These are phyloP conservation scores for Sporopachydermia cereana DNA, from an alignment of 1,139 yeast species.

Conservation along the genomic window DNA sequence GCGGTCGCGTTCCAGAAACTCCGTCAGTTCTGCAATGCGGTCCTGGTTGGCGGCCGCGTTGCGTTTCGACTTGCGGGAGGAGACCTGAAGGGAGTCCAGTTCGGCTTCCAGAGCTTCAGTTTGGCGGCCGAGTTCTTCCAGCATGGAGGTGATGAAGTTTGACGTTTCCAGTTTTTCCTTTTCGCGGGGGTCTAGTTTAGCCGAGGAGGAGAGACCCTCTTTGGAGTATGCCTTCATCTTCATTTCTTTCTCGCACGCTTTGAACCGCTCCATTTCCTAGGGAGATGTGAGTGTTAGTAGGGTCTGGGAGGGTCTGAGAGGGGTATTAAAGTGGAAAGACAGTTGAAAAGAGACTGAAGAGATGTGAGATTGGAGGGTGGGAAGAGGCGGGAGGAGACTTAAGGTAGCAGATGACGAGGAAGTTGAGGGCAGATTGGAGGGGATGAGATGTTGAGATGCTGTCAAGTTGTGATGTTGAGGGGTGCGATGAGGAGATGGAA, in stretches of 20 bases:
- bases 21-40: constrained; percentile 51
- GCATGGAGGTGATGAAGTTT: constrained; percentile 57
- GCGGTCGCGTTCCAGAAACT: constrained; percentile 60
- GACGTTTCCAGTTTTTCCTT: constrained; percentile 67
- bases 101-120: constrained; percentile 71
- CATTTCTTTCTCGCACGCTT: constrained; percentile 87
- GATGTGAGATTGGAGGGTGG: too few species aligned
- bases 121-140: constrained; percentile 79
- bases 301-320: too few species aligned
- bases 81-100: constrained; percentile 44
- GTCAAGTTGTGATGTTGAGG: neutral
- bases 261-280: constrained; percentile 89
- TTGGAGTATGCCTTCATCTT: constrained; percentile 93
- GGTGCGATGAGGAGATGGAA: neutral
- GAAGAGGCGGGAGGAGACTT: too few species aligned
- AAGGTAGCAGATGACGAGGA: too few species aligned
- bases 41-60: constrained; percentile 34
- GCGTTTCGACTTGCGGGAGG: constrained; percentile 47
- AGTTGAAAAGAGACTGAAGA: too few species aligned
- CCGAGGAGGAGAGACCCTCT: constrained; percentile 74
- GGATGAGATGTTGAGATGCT: too few species aligned
- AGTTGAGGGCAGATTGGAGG: too few species aligned
- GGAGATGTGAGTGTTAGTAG: too few species aligned
- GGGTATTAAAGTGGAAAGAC: too few species aligned
- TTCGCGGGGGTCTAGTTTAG: constrained; percentile 66